These are phyloP conservation scores for Globisporangium nunn DNA, from an alignment of 352 stramenopile genomes.

Conservation along the genomic window DNA sequence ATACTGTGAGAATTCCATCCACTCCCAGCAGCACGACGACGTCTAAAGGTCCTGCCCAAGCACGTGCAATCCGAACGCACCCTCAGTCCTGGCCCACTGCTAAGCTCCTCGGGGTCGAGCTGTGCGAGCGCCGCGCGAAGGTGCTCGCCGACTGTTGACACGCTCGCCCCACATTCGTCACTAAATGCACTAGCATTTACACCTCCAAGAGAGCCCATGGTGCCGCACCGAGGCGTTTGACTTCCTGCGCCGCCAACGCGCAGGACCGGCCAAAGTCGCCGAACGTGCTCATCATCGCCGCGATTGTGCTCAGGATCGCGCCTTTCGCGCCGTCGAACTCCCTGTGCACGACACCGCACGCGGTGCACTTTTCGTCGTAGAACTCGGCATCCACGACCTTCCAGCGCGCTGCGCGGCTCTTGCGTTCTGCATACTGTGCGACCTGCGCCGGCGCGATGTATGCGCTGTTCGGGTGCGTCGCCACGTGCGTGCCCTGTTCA, in stretches of 20 bases:
- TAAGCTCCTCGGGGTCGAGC: conserved; percentile 38
- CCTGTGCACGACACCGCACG: conserved; percentile 46
- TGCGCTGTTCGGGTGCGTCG: conserved; percentile 46
- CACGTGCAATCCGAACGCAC: conserved; percentile 17
- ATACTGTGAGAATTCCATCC: neutral
- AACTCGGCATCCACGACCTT: conserved; percentile 71
- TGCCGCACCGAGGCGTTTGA: conserved; percentile 39
- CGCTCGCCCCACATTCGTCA: neutral
- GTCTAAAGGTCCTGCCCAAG: neutral
- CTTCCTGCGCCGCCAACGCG: conserved; percentile 45
- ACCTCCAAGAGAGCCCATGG: conserved; percentile 5
- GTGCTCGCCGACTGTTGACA: conserved; percentile 44
- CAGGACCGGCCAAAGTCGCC: conserved; percentile 57
- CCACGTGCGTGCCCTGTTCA: neutral
- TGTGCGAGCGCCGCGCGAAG: conserved; percentile 29
- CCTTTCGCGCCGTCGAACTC: conserved; percentile 33
- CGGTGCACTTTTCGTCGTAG: conserved; percentile 41
- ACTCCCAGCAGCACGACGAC: neutral
- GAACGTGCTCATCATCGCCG: conserved; percentile 82
- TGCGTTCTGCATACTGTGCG: conserved; percentile 40
- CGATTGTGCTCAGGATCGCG: conserved; percentile 53
- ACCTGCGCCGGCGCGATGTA: conserved; percentile 48
- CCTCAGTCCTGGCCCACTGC: conserved; percentile 32
- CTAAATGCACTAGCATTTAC: neutral
- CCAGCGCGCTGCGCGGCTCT: conserved; percentile 48